Conservation (phyloP, 148 eudicot species). For the Amaranthus hypochondriacus region DNA sequence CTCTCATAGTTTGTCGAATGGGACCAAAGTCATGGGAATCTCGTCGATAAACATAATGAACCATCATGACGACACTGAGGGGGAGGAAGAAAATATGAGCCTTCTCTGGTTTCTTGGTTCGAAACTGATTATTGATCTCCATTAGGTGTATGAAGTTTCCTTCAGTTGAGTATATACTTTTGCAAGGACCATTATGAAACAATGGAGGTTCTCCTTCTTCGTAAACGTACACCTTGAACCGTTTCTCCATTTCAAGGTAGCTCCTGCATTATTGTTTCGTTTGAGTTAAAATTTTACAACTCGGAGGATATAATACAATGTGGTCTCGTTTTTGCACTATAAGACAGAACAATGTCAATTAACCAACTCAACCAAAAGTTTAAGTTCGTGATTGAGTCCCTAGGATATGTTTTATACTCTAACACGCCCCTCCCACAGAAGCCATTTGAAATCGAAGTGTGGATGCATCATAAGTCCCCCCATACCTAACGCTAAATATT, state of each 20-base stretch:
- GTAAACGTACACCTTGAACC: conserved; percentile 58
- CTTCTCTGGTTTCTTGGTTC: conserved; percentile 49
- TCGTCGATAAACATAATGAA: conserved; percentile 37
- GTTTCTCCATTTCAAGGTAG: conserved; percentile 76
- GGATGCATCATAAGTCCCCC: too few species aligned
- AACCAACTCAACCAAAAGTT: neutral
- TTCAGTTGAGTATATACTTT: conserved; percentile 57
- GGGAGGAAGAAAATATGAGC: conserved; percentile 73
- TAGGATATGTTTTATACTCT: too few species aligned
- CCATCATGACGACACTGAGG: conserved; percentile 48
- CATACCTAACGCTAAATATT: too few species aligned
- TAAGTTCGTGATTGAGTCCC: neutral
- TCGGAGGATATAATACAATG: too few species aligned
- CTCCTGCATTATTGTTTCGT: conserved; percentile 38
- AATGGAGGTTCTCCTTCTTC: conserved; percentile 75
- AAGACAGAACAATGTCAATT: neutral
- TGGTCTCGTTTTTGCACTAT: too few species aligned
- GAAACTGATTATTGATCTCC: conserved; percentile 44
- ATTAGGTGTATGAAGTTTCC: conserved; percentile 61
- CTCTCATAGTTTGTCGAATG: conserved; percentile 43
- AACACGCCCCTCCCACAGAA: too few species aligned
- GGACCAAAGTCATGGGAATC: conserved; percentile 46
- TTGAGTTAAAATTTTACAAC: too few species aligned
- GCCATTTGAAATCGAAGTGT: too few species aligned
- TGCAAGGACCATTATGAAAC: conserved; percentile 70